Conservation (phyloP, 345 rosid genomes). For the Linum tenue region DNA sequence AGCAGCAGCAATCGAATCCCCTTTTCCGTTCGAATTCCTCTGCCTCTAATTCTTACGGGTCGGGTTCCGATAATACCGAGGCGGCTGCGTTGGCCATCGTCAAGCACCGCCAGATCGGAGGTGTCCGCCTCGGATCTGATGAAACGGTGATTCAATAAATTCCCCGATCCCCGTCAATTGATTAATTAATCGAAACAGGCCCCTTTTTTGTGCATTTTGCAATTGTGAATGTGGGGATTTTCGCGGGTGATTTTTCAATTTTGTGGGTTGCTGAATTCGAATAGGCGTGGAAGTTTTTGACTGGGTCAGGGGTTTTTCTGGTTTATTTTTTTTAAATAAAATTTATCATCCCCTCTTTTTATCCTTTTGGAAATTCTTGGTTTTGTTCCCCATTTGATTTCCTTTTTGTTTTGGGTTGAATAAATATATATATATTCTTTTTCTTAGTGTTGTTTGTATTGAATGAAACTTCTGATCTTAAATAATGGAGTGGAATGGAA, state of each 20-base stretch:
- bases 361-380: constrained; percentile 23
- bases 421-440: constrained; percentile 11
- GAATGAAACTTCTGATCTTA: constrained; percentile 13
- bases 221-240: constrained; percentile 26
- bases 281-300: constrained; percentile 47
- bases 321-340: constrained; percentile 12
- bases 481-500: constrained; percentile 25
- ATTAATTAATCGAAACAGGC: too few species aligned
- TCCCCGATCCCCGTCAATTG: not conserved
- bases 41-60: constrained; percentile 12
- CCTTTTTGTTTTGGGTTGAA: constrained; percentile 4
- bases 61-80: constrained; percentile 39
- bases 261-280: constrained; percentile 17
- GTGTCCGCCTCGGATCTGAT: constrained; percentile 45
- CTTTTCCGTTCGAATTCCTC: constrained; percentile 8
- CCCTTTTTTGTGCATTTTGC: not conserved
- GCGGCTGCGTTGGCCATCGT: constrained; percentile 10
- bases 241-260: constrained; percentile 44
- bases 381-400: constrained; percentile 5
- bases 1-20: constrained; percentile 24
- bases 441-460: constrained; percentile 23
- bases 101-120: constrained; percentile 32
- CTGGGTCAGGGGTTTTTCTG: constrained; percentile 30
- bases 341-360: constrained; percentile 23
- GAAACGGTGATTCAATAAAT: constrained; percentile 31